A percentile compares a stretch with the other conserved stretches of the same genome.
These are phyloP conservation scores for Paecilomyces dactylethromorphus DNA, from an alignment of 2,329 filamentous ascomycete species.

Conservation along the genomic window DNA sequence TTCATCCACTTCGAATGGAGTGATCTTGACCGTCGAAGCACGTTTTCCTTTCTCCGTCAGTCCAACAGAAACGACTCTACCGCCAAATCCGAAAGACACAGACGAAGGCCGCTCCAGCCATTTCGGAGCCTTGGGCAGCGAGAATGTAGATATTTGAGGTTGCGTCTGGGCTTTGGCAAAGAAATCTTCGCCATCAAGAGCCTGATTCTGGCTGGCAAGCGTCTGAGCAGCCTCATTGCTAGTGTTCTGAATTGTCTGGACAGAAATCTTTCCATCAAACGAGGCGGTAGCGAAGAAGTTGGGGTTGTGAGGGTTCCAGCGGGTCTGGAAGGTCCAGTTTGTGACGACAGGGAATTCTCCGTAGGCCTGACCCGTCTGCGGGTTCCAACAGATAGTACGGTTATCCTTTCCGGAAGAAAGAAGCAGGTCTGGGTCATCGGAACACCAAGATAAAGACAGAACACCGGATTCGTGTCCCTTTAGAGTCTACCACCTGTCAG, in stretches of 20 bases:
- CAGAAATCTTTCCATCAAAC: slow-evolving; percentile 90
- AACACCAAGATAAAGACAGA: slow-evolving; percentile 90
- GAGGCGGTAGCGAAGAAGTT: slow-evolving; percentile 89
- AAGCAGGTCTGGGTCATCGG: slow-evolving; percentile 79
- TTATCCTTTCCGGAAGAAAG: slow-evolving; percentile 97
- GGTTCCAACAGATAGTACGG: slow-evolving; percentile 91
- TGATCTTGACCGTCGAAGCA: slow-evolving; percentile 73
- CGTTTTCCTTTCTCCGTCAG: slow-evolving; percentile 56
- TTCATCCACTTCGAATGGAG: slow-evolving; percentile 81
- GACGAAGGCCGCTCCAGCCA: slow-evolving; percentile 84
- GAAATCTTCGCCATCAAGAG: slow-evolving; percentile 87
- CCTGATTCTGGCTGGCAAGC: slow-evolving; percentile 56
- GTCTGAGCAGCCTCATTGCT: slow-evolving; percentile 64
- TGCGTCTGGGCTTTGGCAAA: slow-evolving; percentile 90
- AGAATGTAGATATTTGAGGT: slow-evolving; percentile 84
- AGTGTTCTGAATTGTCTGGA: slow-evolving; percentile 92
- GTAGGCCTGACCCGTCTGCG: slow-evolving; percentile 76
- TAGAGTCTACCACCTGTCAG: slow-evolving; percentile 52
- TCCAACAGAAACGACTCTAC: slow-evolving; percentile 75
- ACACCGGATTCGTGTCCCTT: slow-evolving; percentile 93
- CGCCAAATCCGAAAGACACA: slow-evolving; percentile 91
- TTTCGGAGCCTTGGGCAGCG: slow-evolving; percentile 74
- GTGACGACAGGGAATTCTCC: slow-evolving; percentile 95
- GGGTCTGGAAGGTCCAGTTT: slow-evolving; percentile 98
- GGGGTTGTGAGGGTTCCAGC: slow-evolving; percentile 90